Conservation (phyloP, 1,284 basidiomycete genomes). For the Coniophora puteana region DNA sequence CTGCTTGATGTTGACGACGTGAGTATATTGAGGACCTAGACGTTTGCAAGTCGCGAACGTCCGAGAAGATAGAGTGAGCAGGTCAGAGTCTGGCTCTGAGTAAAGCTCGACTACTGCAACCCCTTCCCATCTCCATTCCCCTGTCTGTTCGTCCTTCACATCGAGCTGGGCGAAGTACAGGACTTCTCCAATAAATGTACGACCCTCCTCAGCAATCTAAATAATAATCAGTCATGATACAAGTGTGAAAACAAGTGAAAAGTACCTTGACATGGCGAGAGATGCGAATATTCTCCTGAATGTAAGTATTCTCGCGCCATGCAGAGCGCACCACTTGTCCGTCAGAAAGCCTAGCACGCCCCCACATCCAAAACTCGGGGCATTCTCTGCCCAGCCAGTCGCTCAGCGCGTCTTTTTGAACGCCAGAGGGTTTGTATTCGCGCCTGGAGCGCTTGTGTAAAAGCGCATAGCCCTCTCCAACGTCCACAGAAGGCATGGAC, state of each 20-base stretch:
- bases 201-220: too few relatives aligned
- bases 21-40: too few relatives aligned
- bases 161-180: too few relatives aligned
- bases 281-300: constrained; percentile 3
- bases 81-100: constrained; percentile 13
- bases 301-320: constrained; percentile 5
- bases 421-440: constrained; percentile 1
- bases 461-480: constrained; percentile 2
- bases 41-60: constrained; percentile 19
- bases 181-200: too few relatives aligned
- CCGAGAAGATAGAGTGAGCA: constrained; percentile 15
- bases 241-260: too few relatives aligned
- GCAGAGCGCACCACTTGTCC: constrained; percentile 6
- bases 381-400: constrained; percentile 4
- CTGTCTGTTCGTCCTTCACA: too few relatives aligned
- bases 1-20: constrained; percentile 1
- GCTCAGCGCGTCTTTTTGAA: too few relatives aligned
- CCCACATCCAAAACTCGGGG: constrained; percentile 5
- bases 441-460: constrained; percentile 7
- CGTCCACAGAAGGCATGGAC: constrained; percentile 3
- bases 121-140: neutral
- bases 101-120: constrained; percentile 19
- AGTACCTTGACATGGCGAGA: constrained; percentile 10
- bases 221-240: too few relatives aligned
- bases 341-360: constrained; percentile 5